phyloP scores from a whole-genome alignment of 2,329 filamentous ascomycete species.

The Phialophora chinensis region DNA sequence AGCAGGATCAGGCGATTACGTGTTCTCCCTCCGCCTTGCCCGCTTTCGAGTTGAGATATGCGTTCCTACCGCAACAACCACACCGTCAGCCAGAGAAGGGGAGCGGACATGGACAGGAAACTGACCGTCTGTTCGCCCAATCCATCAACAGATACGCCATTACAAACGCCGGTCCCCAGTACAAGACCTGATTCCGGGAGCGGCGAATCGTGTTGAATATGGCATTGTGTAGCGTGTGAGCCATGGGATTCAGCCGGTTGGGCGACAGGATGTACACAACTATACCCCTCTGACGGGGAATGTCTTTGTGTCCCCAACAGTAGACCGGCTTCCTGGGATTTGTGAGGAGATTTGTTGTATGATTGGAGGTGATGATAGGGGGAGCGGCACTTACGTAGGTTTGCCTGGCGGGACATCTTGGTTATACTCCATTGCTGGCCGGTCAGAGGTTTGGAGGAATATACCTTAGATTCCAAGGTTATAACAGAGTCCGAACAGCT shows the following conservation, averaged over 20 bases:
- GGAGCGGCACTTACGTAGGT: not conserved
- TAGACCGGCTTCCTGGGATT: slow-evolving; percentile 27
- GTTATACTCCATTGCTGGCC: not conserved
- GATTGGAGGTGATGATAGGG: not conserved
- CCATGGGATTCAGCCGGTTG: slow-evolving; percentile 88
- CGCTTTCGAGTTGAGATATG: slow-evolving; percentile 57
- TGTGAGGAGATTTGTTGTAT: not conserved
- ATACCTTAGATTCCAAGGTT: no score
- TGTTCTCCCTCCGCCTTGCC: slow-evolving; percentile 38
- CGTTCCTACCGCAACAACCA: slow-evolving; percentile 46
- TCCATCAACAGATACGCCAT: slow-evolving; percentile 80
- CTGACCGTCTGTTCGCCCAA: slow-evolving; percentile 66
- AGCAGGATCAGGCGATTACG: no score
- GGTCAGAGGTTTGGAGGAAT: not conserved
- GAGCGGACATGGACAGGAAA: not conserved
- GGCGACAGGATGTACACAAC: slow-evolving; percentile 75
- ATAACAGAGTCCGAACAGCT: not conserved
- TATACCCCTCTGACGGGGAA: slow-evolving; percentile 64
- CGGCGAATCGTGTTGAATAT: slow-evolving; percentile 96
- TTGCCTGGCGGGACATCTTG: not conserved
- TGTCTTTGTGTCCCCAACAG: slow-evolving; percentile 30
- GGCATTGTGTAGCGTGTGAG: slow-evolving; percentile 76
- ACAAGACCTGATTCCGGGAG: slow-evolving; percentile 83
- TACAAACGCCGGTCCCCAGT: slow-evolving; percentile 79
- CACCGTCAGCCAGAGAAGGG: not conserved